Evolutionary conservation across 2,329 filamentous ascomycete genomes (phyloP).

Genomic region (Paracorniculantispora psalliotae): DNA sequence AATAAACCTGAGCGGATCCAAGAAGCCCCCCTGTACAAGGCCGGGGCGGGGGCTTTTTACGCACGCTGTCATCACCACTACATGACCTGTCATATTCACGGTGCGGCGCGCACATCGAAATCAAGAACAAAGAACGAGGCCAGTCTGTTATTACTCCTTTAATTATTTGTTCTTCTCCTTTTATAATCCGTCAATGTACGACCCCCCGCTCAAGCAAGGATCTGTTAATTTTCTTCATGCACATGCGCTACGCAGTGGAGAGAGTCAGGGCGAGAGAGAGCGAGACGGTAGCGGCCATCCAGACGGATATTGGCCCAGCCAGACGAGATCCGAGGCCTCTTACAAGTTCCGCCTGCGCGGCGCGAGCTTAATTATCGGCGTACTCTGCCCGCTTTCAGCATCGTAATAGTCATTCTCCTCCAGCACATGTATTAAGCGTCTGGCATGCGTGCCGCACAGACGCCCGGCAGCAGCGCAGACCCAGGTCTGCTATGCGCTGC

Average conservation of each 20-base stretch:
- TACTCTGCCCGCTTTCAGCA: background rate
- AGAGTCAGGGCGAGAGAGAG: background rate
- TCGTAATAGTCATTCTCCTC: no score
- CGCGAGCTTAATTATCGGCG: background rate
- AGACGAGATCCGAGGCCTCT: background rate
- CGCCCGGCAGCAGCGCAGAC: background rate
- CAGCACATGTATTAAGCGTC: background rate
- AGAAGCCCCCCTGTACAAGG: background rate
- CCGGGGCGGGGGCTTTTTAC: background rate
- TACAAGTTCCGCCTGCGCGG: background rate
- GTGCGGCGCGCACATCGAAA: background rate
- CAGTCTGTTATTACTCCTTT: background rate
- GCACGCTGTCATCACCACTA: slow-evolving; percentile 8
- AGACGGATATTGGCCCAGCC: background rate
- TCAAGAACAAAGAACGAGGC: background rate
- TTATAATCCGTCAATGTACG: background rate
- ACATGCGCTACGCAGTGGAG: background rate
- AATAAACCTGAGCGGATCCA: background rate
- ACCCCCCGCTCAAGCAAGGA: background rate
- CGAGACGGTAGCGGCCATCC: background rate
- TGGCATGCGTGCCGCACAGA: background rate
- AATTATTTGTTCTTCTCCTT: no score
- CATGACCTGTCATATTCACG: slow-evolving; percentile 5
- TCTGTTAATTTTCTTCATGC: background rate
- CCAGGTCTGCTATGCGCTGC: background rate